Conservation (phyloP, 768 basidiomycete genomes). For the Russula sp. region DNA sequence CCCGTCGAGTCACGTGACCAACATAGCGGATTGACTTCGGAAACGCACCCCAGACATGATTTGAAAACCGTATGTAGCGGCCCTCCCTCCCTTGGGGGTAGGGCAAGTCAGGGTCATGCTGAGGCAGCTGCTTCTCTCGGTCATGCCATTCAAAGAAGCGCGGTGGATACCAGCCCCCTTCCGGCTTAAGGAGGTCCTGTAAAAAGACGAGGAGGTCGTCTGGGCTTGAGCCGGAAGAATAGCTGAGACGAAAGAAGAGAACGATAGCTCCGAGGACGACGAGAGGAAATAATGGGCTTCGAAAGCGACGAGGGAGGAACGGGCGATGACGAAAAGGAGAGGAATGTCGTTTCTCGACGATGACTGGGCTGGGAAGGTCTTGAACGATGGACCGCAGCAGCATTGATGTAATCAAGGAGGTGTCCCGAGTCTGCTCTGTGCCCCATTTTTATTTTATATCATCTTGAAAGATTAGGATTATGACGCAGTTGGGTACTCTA, state of each 20-base stretch:
- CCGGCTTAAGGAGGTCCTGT: not conserved
- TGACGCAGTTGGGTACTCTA: no score
- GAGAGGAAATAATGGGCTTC: not conserved
- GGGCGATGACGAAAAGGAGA: not conserved
- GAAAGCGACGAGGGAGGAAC: not conserved
- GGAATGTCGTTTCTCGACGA: no score
- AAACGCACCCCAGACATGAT: conserved; percentile 12
- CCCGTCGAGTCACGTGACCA: not conserved
- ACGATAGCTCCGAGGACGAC: not conserved
- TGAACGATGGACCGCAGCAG: no score
- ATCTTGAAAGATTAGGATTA: no score
- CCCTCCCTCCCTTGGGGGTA: conserved; percentile 20
- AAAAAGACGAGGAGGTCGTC: not conserved
- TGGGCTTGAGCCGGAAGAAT: not conserved
- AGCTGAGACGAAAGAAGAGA: not conserved
- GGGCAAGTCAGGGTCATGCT: conserved; percentile 13
- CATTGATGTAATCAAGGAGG: no score
- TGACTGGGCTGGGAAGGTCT: no score
- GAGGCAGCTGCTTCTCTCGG: conserved; percentile 13
- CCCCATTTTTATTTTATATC: no score
- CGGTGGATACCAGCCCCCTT: conserved; percentile 4
- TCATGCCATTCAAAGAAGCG: conserved; percentile 16
- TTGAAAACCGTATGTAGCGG: conserved; percentile 17
- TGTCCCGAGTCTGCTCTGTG: no score
- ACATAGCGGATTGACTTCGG: not conserved